Conservation (phyloP, 805 yeast species). For the Isabelozyma rhagii region DNA sequence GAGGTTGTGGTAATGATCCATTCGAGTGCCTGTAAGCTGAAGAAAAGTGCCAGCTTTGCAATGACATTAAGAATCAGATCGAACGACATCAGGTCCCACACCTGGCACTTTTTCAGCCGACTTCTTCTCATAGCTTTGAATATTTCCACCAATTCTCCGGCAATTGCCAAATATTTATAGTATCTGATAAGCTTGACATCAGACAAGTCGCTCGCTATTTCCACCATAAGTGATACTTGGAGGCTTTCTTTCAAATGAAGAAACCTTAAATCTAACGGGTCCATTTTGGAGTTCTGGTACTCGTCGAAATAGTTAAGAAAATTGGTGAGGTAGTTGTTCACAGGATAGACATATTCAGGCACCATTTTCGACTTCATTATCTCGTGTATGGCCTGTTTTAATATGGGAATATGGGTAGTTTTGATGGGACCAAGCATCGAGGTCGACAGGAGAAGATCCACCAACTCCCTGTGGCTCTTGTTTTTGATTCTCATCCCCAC, state of each 20-base stretch:
- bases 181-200: background rate
- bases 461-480: no score
- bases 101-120: background rate
- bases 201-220: background rate
- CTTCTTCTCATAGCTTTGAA: background rate
- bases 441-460: no score
- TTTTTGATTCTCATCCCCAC: no score
- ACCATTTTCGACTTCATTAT: constrained; percentile 1
- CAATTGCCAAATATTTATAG: background rate
- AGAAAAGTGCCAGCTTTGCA: constrained; percentile 2
- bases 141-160: background rate
- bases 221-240: background rate
- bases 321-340: constrained; percentile 1
- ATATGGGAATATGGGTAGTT: no score
- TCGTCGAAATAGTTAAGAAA: background rate
- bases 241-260: background rate
- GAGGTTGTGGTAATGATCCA: background rate
- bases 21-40: constrained; percentile 7
- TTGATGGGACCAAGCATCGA: background rate
- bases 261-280: background rate
- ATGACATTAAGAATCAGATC: background rate
- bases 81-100: background rate
- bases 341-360: constrained; percentile 9
- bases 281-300: background rate
- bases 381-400: background rate